Base-by-base conservation (phyloP, 1,284 basidiomycete genomes). In the Papiliotrema terrestris region DNA sequence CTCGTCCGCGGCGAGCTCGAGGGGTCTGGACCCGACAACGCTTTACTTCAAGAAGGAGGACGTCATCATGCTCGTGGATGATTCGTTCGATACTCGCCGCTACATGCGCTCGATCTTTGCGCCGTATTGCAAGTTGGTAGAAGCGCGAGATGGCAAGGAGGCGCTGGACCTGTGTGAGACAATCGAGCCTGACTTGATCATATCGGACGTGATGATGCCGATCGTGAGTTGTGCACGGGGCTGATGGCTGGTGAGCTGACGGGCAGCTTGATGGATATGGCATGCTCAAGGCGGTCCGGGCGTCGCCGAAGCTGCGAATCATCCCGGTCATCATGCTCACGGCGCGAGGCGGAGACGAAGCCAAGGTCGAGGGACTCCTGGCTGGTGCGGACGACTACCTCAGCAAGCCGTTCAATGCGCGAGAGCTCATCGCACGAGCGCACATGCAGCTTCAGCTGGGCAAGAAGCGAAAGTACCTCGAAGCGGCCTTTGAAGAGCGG, bases 121-220 rank as follows among this genome's bases (percentile, higher is more conserved):
- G 6, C 72, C 74, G 11, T 78, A 69, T 58, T 79, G 78, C 54
- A 66, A 56, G 3, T 65, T 80, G n/a, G 59, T 77, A 3, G 74
- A 76, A 59, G 78, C 78, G 11, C 52, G 61, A 11, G 73, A 80
- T 53, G 78, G 78, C 0, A 44, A 65, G 36, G 71, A 78, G 51
- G 77, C 74, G 2, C 58, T 78, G 19, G 65, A 74, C 3, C 51
- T 71, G n/a, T 71, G 71, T 26, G 52, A 62, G 26, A 55, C 52
- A 15, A 49, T 48, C 8, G 46, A 58, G 8, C 67, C 72, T 45
- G 61, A 74, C 42, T 58, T 75, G 22, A 72, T 80, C 52, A 62
- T 79, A 11, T 71, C 74, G 1, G 79, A 80, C 52, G 72, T 78
- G 8, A 76, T 77, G 71, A 77, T 79, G 75, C 77, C 77, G 2